These are phyloP conservation scores for Starmerella sp. DNA, from an alignment of 805 yeast species.

Conservation along the genomic window DNA sequence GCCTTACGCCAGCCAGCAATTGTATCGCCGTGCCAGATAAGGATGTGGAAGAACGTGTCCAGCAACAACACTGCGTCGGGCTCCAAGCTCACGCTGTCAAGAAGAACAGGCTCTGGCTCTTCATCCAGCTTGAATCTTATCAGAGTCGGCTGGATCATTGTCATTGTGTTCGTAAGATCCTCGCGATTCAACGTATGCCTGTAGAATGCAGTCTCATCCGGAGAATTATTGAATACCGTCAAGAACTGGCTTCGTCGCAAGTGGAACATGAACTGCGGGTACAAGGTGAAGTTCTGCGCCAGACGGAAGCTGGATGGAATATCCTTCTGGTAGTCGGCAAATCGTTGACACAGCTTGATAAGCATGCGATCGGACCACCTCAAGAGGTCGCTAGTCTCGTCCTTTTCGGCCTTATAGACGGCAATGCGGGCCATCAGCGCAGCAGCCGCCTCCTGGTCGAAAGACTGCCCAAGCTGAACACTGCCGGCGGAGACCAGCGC, in stretches of 20 bases:
- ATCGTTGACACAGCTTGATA: constrained; percentile 80
- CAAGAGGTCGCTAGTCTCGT: constrained; percentile 74
- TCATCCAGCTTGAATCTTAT: constrained; percentile 73
- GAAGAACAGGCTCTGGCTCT: constrained; percentile 79
- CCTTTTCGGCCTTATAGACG: constrained; percentile 67
- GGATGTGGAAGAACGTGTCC: constrained; percentile 93
- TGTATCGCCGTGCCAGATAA: constrained; percentile 89
- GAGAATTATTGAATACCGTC: constrained; percentile 94
- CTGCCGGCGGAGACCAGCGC: constrained; percentile 44
- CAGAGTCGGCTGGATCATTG: constrained; percentile 96
- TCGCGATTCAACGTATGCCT: constrained; percentile 86
- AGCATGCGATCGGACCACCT: constrained; percentile 91
- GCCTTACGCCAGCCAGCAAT: constrained; percentile 94
- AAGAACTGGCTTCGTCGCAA: constrained; percentile 91
- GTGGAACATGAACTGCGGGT: constrained; percentile 93
- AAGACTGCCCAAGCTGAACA: constrained; percentile 48
- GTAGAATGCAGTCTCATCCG: constrained; percentile 96
- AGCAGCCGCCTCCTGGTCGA: constrained; percentile 98
- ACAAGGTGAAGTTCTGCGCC: constrained; percentile 69
- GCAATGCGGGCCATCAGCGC: constrained; percentile 87
- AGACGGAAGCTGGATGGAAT: constrained; percentile 73
- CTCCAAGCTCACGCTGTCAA: constrained; percentile 85
- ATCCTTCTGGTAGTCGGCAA: constrained; percentile 85
- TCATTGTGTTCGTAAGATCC: constrained; percentile 82
- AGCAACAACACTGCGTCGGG: constrained; percentile 77